phyloP scores from a whole-genome alignment of 176 grass and related monocot species.

The Rhynchospora pubera region DNA sequence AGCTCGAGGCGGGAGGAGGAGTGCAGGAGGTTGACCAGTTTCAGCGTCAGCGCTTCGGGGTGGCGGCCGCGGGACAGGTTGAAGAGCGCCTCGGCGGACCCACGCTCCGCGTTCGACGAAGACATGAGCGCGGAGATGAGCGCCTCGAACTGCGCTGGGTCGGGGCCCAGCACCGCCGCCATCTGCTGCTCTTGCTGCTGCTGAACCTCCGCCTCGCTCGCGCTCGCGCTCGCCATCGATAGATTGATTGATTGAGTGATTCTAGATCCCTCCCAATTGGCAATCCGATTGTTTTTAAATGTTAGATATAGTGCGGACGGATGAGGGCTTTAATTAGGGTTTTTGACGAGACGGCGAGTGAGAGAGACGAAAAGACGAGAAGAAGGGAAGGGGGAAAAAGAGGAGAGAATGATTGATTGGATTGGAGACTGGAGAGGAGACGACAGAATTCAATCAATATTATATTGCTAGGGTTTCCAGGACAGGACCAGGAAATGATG shows the following conservation, averaged over 20 bases:
- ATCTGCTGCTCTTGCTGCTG: constrained; percentile 26
- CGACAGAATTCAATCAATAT: too few relatives aligned
- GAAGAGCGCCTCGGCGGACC: constrained; percentile 79
- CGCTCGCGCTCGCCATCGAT: constrained; percentile 10
- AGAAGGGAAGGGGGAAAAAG: neutral
- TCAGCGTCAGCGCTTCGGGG: constrained; percentile 59
- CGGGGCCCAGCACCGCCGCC: constrained; percentile 51
- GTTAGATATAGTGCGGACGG: too few relatives aligned
- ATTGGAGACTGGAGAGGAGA: too few relatives aligned
- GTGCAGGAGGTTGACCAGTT: constrained; percentile 59
- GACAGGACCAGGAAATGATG: too few relatives aligned
- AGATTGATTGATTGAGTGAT: too few relatives aligned
- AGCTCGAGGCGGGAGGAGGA: constrained; percentile 53
- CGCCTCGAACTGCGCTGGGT: constrained; percentile 57
- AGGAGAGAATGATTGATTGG: neutral
- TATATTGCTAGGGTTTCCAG: constrained; percentile 14
- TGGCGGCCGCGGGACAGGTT: constrained; percentile 63
- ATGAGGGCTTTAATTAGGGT: constrained; percentile 4
- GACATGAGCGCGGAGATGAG: constrained; percentile 85
- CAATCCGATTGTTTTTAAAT: too few relatives aligned
- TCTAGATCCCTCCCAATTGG: too few relatives aligned
- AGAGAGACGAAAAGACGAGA: neutral
- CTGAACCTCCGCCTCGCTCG: neutral
- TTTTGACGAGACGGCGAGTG: constrained; percentile 2
- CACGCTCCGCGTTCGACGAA: constrained; percentile 73